A percentile compares a stretch with the other conserved stretches of the same genome.
Conservation (phyloP, 495 filamentous ascomycete species). For the Penicillium cataractarum region DNA sequence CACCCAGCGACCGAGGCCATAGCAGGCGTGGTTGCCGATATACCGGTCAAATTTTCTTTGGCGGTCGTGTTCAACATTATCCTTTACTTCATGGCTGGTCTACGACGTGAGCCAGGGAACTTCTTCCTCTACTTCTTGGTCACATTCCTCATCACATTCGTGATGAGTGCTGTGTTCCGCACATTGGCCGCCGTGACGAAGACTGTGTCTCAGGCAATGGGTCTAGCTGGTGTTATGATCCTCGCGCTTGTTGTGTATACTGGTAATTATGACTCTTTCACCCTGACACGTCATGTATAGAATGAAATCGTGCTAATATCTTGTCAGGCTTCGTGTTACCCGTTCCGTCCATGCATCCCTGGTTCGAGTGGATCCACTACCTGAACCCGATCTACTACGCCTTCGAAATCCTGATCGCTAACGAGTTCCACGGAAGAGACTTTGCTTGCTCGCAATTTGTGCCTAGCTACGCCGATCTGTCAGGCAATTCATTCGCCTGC, state of each 20-base stretch:
- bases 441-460: slow-evolving; percentile 51
- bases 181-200: slow-evolving; percentile 48
- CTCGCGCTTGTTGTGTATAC: slow-evolving; percentile 48
- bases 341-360: slow-evolving; percentile 48
- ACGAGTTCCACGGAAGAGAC: slow-evolving; percentile 60
- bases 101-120: slow-evolving; percentile 40
- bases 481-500: slow-evolving; percentile 46
- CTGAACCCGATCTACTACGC: slow-evolving; percentile 48
- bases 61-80: slow-evolving; percentile 52
- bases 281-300: background rate
- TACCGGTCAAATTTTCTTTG: slow-evolving; percentile 53
- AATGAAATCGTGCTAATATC: background rate
- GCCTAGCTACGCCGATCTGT: slow-evolving; percentile 48
- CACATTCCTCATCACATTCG: slow-evolving; percentile 52
- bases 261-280: slow-evolving; percentile 17
- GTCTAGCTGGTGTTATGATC: slow-evolving; percentile 44
- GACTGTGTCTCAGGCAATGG: slow-evolving; percentile 51
- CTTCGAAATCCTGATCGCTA: slow-evolving; percentile 49
- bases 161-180: slow-evolving; percentile 55
- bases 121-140: slow-evolving; percentile 65
- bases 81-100: slow-evolving; percentile 56
- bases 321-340: slow-evolving; percentile 39
- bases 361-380: slow-evolving; percentile 52
- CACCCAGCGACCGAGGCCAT: slow-evolving; percentile 60
- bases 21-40: slow-evolving; percentile 56